These are phyloP conservation scores for Fusarium fracticaudum DNA, from an alignment of 2,329 filamentous ascomycete species.

Conservation along the genomic window DNA sequence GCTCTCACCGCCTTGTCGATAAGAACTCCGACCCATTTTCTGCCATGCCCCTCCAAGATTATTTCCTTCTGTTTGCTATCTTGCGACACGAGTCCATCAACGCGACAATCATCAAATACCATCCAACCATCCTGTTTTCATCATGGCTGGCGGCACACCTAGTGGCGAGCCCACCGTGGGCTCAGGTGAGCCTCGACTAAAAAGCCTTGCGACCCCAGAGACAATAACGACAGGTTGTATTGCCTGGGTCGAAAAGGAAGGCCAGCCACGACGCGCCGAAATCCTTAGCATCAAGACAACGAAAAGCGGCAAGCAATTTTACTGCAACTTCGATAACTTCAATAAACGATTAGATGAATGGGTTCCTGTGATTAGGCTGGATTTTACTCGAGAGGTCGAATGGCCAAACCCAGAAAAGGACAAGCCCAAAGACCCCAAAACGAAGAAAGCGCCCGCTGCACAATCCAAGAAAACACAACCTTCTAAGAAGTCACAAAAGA, in stretches of 20 bases:
- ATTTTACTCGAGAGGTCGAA: slow-evolving; percentile 90
- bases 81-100: slow-evolving; percentile 14
- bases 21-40: slow-evolving; percentile 38
- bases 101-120: slow-evolving; percentile 40
- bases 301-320: slow-evolving; percentile 88
- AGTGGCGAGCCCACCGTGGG: slow-evolving; percentile 65
- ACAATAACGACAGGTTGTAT: slow-evolving; percentile 74
- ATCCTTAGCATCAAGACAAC: slow-evolving; percentile 94
- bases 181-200: slow-evolving; percentile 69
- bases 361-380: slow-evolving; percentile 83
- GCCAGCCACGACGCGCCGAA: slow-evolving; percentile 88
- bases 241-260: slow-evolving; percentile 74
- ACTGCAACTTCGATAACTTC: slow-evolving; percentile 98
- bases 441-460: slow-evolving; percentile 71
- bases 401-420: slow-evolving; percentile 94
- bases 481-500: slow-evolving; percentile 68
- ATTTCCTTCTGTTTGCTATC: slow-evolving; percentile 19
- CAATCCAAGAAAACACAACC: slow-evolving; percentile 66
- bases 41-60: slow-evolving; percentile 43
- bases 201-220: slow-evolving; percentile 83
- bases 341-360: slow-evolving; percentile 90
- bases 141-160: slow-evolving; percentile 63
- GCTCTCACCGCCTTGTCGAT: slow-evolving; percentile 40
- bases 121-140: slow-evolving; percentile 43
- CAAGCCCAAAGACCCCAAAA: slow-evolving; percentile 78